A percentile compares a stretch with the other conserved stretches of the same genome.
These are phyloP conservation scores for Mycena galericulata DNA, from an alignment of 768 basidiomycete genomes.

Conservation along the genomic window DNA sequence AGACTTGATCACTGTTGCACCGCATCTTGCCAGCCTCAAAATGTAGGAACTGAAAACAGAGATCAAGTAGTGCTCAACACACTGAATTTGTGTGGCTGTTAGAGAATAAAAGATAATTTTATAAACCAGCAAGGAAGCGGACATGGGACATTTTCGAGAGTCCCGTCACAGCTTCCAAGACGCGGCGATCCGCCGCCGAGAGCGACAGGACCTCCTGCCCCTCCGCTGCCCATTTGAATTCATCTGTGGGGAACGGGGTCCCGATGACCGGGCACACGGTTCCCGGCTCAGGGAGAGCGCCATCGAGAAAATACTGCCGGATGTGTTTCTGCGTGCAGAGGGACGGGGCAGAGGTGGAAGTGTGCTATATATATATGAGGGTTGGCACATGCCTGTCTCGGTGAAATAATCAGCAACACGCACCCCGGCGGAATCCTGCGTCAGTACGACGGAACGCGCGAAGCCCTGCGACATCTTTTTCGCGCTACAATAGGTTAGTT, in stretches of 20 bases:
- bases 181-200: not conserved
- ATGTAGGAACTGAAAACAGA: no score
- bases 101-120: no score
- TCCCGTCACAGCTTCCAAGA: not conserved
- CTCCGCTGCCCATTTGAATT: not conserved
- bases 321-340: not conserved
- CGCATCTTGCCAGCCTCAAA: no score
- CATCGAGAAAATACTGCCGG: not conserved
- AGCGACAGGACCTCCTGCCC: not conserved
- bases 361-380: not conserved
- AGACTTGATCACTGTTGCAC: no score
- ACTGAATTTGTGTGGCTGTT: no score
- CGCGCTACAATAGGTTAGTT: slow-evolving; percentile 26
- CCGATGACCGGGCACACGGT: not conserved
- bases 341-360: not conserved
- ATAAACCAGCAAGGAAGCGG: not conserved
- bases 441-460: slow-evolving; percentile 36
- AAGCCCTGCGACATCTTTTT: slow-evolving; percentile 36
- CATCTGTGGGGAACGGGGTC: not conserved
- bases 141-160: not conserved
- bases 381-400: not conserved
- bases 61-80: no score
- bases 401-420: not conserved
- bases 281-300: not conserved
- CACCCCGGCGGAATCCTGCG: slow-evolving; percentile 34